Evolutionary conservation across 495 filamentous ascomycete species (phyloP).

Genomic region (Penicillium salamii): DNA sequence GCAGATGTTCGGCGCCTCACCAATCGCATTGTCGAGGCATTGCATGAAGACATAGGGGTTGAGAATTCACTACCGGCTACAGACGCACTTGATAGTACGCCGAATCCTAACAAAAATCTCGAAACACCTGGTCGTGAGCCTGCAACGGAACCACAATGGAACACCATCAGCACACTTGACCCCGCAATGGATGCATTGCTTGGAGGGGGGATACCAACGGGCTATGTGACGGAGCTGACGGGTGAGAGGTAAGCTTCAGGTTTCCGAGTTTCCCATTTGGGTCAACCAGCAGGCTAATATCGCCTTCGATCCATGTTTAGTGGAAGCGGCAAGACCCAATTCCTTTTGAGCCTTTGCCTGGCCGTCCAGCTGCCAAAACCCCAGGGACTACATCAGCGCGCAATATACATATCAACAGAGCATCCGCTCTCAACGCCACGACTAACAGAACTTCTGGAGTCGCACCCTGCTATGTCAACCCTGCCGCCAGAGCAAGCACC

Average conservation of each 20-base stretch:
- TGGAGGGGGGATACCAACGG: slow-evolving; percentile 79
- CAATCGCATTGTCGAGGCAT: slow-evolving; percentile 56
- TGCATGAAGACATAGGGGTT: slow-evolving; percentile 64
- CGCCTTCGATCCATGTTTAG: slow-evolving; percentile 36
- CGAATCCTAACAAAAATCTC: slow-evolving; percentile 25
- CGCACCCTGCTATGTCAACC: slow-evolving; percentile 57
- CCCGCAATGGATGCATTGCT: slow-evolving; percentile 68
- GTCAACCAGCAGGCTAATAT: slow-evolving; percentile 9
- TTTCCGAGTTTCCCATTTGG: neutral
- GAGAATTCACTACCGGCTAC: slow-evolving; percentile 17
- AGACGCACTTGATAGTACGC: slow-evolving; percentile 13
- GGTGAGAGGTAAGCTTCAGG: slow-evolving; percentile 68
- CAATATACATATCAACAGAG: slow-evolving; percentile 96
- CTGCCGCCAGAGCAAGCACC: slow-evolving; percentile 50
- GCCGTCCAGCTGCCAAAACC: slow-evolving; percentile 75
- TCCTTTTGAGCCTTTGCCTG: slow-evolving; percentile 82
- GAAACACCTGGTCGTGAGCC: slow-evolving; percentile 20
- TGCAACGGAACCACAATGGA: slow-evolving; percentile 43
- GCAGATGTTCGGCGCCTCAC: slow-evolving; percentile 72
- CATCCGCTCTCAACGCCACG: slow-evolving; percentile 76
- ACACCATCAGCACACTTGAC: slow-evolving; percentile 77
- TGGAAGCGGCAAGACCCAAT: slow-evolving; percentile 94
- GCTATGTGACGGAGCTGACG: slow-evolving; percentile 84
- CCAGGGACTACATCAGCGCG: slow-evolving; percentile 62
- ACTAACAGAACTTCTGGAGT: slow-evolving; percentile 70